Evolutionary conservation across 768 basidiomycete genomes (phyloP), one percentile per base, ranked within the genome.

Genomic region (Boletus subcaerulescens): DNA sequence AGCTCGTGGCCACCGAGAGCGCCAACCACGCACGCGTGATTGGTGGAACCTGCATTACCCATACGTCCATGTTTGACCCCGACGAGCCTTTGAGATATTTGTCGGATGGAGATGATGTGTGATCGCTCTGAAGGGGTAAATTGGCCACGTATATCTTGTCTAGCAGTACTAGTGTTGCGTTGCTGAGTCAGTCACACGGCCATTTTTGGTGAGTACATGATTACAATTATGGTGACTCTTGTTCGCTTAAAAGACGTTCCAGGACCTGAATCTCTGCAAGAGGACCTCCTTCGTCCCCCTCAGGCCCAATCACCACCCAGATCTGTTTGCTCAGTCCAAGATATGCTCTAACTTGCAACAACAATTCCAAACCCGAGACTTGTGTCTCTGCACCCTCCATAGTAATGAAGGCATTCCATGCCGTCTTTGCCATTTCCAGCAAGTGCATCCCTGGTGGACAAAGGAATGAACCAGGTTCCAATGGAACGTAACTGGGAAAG

Each of bases 21-120:
- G 77, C 82, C 18, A 96, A 79, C 94, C 94, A 98, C 49, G 80
- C 79, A 45, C 94, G 79, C 3, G 94, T 97, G 41, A 98, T 84
- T 5, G 94, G 94, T 33, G 94, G 94, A 56, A 98, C 90, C 64
- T 94, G 91, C 29, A 80, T 80, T 33, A 97, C 80, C 94, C 93
- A 95, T 32, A 87, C 90, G 68, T 96, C 93, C 90, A 91, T 91
- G 47, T 47, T 65, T 43, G 17, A 1, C 36, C 50, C 24, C 56
- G 38, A 55, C 50, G 45, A 53, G 26, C 48, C 41, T 20, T 31
- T 4, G n/a, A 14, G 26, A 52, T 35, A 45, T 53, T 13, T 39
- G 45, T 48, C 44, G 45, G 40, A 52, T 45, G 36, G 33, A 32
- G 38, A 24, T 33, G 45, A 29, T 39, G 38, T 39, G 15, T 38